A percentile compares a stretch with the other conserved stretches of the same genome.
phyloP scores from a whole-genome alignment of 169 alveolate species.

The Pseudocohnilembus persalinus region DNA sequence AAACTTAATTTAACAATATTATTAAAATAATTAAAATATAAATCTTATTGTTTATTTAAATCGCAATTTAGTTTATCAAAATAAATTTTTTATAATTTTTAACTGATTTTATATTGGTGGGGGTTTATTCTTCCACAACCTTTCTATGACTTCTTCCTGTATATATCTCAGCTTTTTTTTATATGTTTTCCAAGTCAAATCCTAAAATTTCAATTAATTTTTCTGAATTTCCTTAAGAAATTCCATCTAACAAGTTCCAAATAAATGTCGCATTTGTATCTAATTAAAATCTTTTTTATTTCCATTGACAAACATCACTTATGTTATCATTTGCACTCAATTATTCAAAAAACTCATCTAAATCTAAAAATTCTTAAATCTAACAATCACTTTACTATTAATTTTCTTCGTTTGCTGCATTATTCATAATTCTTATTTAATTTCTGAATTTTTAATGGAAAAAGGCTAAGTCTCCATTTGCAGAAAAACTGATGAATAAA shows the following conservation, averaged over 20 bases:
- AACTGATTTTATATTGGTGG: not conserved
- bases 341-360: not conserved
- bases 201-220: slow-evolving; percentile 57
- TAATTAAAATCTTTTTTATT: not conserved
- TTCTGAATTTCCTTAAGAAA: slow-evolving; percentile 43
- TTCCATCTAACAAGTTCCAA: slow-evolving; percentile 53
- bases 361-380: not conserved
- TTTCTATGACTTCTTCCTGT: slow-evolving; percentile 67
- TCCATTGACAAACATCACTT: slow-evolving; percentile 17
- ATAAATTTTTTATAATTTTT: not conserved
- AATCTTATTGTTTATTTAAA: not conserved
- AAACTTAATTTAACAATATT: no score
- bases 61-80: no score
- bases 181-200: slow-evolving; percentile 59
- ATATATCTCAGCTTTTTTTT: slow-evolving; percentile 73
- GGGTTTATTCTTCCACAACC: slow-evolving; percentile 23
- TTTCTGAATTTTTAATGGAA: slow-evolving; percentile 34
- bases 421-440: no score
- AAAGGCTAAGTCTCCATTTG: slow-evolving; percentile 64
- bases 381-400: not conserved
- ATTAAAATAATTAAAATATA: not conserved
- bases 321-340: slow-evolving; percentile 18
- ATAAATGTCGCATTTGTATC: slow-evolving; percentile 20
- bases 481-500: slow-evolving; percentile 47
- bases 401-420: no score